Base-by-base conservation (phyloP, 805 yeast genomes). In the Cyberlindnera petersonii region DNA sequence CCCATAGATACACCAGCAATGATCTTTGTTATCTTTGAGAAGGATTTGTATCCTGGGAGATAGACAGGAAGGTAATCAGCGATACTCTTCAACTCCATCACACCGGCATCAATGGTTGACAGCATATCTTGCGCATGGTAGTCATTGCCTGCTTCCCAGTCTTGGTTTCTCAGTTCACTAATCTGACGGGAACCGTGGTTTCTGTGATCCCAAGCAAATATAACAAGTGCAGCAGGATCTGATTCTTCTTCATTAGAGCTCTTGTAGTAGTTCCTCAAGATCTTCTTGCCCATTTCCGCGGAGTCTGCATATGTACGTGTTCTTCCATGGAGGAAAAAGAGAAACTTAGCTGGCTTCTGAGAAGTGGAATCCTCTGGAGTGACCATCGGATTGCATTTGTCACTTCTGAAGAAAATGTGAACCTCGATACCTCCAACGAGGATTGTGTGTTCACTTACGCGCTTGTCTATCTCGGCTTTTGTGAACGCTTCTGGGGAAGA, bases 1-100 rank as follows among this genome's bases (percentile, higher is more conserved):
- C 59, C 57, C 50, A 54, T 42, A 1, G 59, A 54, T 11, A 48
- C 52, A 19, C 59, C 59, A 15, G 45, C 32, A 3, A 47, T 34
- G 3, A 47, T 33, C 8, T 37, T 30, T 6, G 24, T 24, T 2
- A 46, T 28, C 2, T 30, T 31, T 9, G 32, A 17, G 26, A 41
- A 39, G 5, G 26, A 22, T 6, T 18, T 10, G 21, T 42, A 26
- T 1, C 30, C 29, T 3, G 52, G 53, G 13, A 45, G 35, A 21
- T 37, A 46, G 0, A 36, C 14, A 1, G 48, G 50, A 1, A 51
- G 21, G 37, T 39, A 51, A n/a, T 51, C 53, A 8, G 40, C 38
- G 13, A 52, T 33, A 16, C 30, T 16, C 24, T 48, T 51, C 20
- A 48, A 16, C 21, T 54, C 59, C 19, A 21, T 24, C 3, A 47